Evolutionary conservation across 73 alveolate genomes (phyloP), one percentile per base, ranked within the genome.

Genomic region (Paramecium bursaria): DNA sequence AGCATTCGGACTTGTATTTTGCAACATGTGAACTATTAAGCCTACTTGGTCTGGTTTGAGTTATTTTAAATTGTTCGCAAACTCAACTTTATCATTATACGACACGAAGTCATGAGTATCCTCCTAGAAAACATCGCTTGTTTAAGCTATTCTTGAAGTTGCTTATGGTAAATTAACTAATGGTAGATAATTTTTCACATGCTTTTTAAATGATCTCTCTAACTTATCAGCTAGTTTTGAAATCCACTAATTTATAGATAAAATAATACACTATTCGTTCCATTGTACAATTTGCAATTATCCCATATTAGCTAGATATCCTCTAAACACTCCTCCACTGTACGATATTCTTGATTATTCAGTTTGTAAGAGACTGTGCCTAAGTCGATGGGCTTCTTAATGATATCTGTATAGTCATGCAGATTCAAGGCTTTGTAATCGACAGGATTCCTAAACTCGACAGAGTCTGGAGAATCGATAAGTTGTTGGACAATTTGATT

Each of bases 331-430:
- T 86, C 94, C 22, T 87, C 94, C 26, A 75, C 49, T 13, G 27
- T 13, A 11, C 47, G 42, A 51, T 88, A 88, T n/a, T 50, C 42
- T 42, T 75, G 25, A 31, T 75, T 86, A 33, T 88, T 80, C 23
- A 88, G 27, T 17, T 88, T 88, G 23, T 88, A 46, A 1, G 31
- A 47, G 14, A 88, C 85, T 11, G 94, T 88, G 10, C 94, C 49
- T 33, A 88, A 54, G 50, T 88, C 94, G 94, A 88, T 88, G 23
- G 94, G 94, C 44, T 87, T 87, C 44, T 88, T 86, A 42, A 88
- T 53, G 4, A 88, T 80, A 6, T 33, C 42, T 14, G 93, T 91
- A 48, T 88, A 88, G 30, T 88, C 94, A 35, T 31, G 73, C 13
- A 88, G 73, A 13, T 90, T 90, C 23, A 88, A 51, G n/a, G 77